phyloP scores from a whole-genome alignment of 495 filamentous ascomycete species.

The Penicillium odoratum region DNA sequence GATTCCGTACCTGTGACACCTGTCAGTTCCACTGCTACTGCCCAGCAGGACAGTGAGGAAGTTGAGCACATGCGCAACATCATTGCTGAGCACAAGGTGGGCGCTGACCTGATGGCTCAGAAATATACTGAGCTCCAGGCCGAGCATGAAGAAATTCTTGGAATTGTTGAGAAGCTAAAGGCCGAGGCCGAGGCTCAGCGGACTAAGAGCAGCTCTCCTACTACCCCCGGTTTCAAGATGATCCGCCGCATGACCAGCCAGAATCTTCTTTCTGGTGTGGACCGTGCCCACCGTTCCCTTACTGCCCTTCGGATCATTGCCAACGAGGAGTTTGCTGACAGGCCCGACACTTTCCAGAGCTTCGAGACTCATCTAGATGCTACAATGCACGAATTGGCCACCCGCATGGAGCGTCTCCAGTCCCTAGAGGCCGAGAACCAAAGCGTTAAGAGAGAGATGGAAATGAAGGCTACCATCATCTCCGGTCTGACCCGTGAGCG shows the following conservation, averaged over 20 bases:
- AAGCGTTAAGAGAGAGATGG: conserved; percentile 90
- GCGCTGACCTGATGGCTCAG: conserved; percentile 66
- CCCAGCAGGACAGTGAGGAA: conserved; percentile 53
- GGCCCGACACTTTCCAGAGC: conserved; percentile 83
- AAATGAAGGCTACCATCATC: conserved; percentile 90
- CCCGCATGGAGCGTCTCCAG: conserved; percentile 82
- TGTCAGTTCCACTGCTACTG: conserved; percentile 18
- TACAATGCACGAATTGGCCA: conserved; percentile 89
- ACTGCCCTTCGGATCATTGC: conserved; percentile 86
- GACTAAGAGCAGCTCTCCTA: conserved; percentile 66
- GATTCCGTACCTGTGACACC: conserved; percentile 13
- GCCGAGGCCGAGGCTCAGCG: conserved; percentile 79
- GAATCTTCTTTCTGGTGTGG: conserved; percentile 76
- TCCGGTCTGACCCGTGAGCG: conserved; percentile 90
- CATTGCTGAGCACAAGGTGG: conserved; percentile 73
- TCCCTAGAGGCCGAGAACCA: conserved; percentile 84
- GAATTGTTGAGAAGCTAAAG: conserved; percentile 86
- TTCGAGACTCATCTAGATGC: conserved; percentile 90
- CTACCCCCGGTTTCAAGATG: conserved; percentile 58
- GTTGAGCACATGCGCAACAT: conserved; percentile 68
- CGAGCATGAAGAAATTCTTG: conserved; percentile 77
- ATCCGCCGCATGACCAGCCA: conserved; percentile 94
- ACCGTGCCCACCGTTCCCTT: conserved; percentile 91
- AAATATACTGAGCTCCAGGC: conserved; percentile 80
- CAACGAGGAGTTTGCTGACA: conserved; percentile 74